Evolutionary conservation across 73 alveolate species (phyloP), one percentile per base, ranked within the genome.

Genomic region (Paraurostyla sp.): DNA sequence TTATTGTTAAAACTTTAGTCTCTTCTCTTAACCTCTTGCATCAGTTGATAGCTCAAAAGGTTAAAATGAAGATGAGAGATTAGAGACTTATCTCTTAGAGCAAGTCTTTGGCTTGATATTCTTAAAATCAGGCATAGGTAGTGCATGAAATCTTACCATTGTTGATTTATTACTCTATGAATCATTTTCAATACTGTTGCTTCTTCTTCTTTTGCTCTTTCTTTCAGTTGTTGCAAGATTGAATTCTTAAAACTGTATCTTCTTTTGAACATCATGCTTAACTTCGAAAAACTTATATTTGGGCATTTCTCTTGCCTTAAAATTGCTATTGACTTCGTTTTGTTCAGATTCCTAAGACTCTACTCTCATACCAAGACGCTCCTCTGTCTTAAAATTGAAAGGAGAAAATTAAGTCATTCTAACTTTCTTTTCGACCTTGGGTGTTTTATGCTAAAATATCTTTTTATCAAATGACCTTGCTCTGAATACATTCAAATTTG

Each of bases 291-390:
- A 78, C 30, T 78, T 49, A 36, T 78, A 78, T 25, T 49, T 51
- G 7, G 89, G 89, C 89, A 78, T 78, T 20, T 50, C 78, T 54
- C 78, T 78, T 54, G 89, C 89, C 29, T 78, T 78, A 35, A 78
- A 78, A 15, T 32, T 49, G 58, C 65, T 52, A 59, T 57, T 73
- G 35, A 43, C 42, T 29, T 45, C 42, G 16, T 78, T 58, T 27
- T 52, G 9, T 11, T 25, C 23, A 33, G 62, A 52, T 23, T 16
- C 50, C 3, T 50, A 25, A 78, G 22, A 30, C 11, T 54, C 46
- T 6, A 33, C 23, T 36, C 50, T 50, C 13, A 52, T 18, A 46
- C 48, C 50, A 4, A 2, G 3, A 11, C 89, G 9, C 50, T 78
- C 76, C 3, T 78, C 89, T 6, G 89, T 78, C 50, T 78, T 78